Evolutionary conservation across 2,329 filamentous ascomycete genomes (phyloP).

Genomic region (Paraphaeosphaeria sporulosa): DNA sequence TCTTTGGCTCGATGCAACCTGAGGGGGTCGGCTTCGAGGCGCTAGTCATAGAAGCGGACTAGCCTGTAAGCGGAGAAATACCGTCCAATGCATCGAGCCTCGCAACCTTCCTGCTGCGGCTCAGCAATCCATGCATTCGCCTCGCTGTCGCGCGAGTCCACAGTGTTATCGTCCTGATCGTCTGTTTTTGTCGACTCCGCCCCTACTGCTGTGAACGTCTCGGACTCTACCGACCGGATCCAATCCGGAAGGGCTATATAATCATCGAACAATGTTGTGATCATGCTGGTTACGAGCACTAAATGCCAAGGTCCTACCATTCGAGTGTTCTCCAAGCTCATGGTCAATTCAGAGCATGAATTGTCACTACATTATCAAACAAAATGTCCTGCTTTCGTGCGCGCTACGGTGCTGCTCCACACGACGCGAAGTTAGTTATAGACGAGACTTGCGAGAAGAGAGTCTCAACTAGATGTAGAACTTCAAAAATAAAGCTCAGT

Average conservation of each 20-base stretch:
- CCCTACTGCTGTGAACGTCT: neutral
- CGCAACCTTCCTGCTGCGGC: constrained; percentile 5
- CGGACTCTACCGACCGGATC: neutral
- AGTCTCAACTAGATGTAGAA: no score
- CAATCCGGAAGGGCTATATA: neutral
- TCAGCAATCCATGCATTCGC: neutral
- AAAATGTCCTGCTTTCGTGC: no score
- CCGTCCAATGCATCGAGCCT: constrained; percentile 1
- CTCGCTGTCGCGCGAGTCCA: neutral
- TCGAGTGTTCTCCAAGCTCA: no score
- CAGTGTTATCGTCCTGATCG: neutral
- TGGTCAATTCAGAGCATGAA: no score
- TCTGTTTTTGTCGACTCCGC: neutral
- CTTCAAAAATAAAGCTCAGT: no score
- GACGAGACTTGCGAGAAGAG: no score
- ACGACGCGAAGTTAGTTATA: no score
- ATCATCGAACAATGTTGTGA: neutral
- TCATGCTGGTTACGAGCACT: no score
- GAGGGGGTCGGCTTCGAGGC: neutral
- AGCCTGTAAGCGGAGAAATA: neutral
- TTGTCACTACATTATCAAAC: no score
- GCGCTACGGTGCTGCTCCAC: no score
- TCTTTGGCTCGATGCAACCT: neutral
- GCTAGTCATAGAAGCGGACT: neutral
- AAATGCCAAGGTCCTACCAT: no score